These are phyloP conservation scores for Neurospora crassa DNA, from an alignment of 2,329 filamentous ascomycete species.

Conservation along the genomic window DNA sequence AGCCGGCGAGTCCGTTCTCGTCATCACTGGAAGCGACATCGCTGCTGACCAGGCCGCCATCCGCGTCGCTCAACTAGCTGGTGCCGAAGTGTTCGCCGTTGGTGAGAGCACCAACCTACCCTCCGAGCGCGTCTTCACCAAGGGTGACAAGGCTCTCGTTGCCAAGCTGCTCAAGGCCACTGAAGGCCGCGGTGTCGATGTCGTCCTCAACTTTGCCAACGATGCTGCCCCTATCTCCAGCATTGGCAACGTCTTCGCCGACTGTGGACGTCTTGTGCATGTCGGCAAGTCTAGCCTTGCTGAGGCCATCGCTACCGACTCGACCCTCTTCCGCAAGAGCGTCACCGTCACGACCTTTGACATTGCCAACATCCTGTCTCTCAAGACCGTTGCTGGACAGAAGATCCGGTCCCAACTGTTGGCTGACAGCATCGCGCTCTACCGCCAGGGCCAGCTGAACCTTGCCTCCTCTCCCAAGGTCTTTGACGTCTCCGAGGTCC, in stretches of 20 bases:
- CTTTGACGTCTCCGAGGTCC: background rate
- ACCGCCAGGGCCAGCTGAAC: background rate
- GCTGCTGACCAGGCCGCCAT: background rate
- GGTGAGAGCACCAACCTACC: background rate
- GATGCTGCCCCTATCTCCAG: conserved; percentile 1
- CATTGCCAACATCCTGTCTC: background rate
- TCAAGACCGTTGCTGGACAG: background rate
- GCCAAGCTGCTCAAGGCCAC: background rate
- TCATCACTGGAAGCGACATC: conserved; percentile 6
- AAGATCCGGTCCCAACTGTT: background rate
- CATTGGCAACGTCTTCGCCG: conserved; percentile 21
- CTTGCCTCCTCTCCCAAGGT: background rate
- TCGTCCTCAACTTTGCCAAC: conserved; percentile 11
- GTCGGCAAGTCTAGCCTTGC: conserved; percentile 20
- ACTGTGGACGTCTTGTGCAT: conserved; percentile 28
- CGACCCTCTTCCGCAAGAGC: background rate
- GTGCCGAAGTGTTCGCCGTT: background rate
- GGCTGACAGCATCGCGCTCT: background rate
- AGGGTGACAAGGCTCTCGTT: background rate
- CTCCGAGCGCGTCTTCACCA: background rate
- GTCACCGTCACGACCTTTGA: background rate
- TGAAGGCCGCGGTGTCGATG: conserved; percentile 6
- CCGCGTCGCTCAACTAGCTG: background rate
- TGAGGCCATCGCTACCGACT: background rate
- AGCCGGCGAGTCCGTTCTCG: conserved; percentile 16